phyloP scores from a whole-genome alignment of 2,329 filamentous ascomycete species.

The Botrytis sinoallii region DNA sequence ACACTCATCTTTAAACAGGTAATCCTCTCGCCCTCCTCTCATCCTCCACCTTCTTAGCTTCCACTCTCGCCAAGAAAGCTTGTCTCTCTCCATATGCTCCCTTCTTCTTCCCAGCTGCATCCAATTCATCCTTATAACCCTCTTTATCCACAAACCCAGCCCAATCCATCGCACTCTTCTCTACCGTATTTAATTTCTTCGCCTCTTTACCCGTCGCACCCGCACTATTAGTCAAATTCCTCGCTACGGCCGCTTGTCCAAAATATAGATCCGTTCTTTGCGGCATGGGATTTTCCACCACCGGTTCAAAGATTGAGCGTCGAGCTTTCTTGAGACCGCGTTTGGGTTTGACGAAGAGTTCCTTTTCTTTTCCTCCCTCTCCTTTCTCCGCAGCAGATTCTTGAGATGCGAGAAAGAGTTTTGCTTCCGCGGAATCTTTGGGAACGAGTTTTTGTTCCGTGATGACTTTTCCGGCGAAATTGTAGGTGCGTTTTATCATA shows the following conservation, averaged over 20 bases:
- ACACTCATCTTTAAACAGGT: neutral
- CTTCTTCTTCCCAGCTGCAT: conserved; percentile 62
- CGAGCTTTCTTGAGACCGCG: conserved; percentile 39
- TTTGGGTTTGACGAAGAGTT: conserved; percentile 30
- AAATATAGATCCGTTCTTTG: conserved; percentile 57
- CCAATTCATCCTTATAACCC: conserved; percentile 66
- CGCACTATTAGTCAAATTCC: conserved; percentile 37
- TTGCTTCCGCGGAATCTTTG: conserved; percentile 63
- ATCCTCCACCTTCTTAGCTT: conserved; percentile 60
- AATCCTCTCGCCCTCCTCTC: conserved; percentile 49
- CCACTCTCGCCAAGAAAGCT: conserved; percentile 64
- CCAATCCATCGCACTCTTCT: conserved; percentile 73
- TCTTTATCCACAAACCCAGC: conserved; percentile 69
- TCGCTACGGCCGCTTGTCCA: conserved; percentile 42
- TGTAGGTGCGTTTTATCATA: conserved; percentile 68
- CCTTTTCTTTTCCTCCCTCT: conserved; percentile 1
- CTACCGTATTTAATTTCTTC: conserved; percentile 68
- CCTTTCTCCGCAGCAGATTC: conserved; percentile 23
- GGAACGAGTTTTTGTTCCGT: conserved; percentile 69
- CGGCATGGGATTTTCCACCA: conserved; percentile 41
- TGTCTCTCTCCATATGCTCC: conserved; percentile 59
- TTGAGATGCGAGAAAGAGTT: conserved; percentile 57
- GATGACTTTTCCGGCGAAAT: conserved; percentile 70
- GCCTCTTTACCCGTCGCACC: conserved; percentile 48
- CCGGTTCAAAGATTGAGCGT: conserved; percentile 61